Conservation (phyloP, 1,284 basidiomycete species). For the Termitomyces sp. region DNA sequence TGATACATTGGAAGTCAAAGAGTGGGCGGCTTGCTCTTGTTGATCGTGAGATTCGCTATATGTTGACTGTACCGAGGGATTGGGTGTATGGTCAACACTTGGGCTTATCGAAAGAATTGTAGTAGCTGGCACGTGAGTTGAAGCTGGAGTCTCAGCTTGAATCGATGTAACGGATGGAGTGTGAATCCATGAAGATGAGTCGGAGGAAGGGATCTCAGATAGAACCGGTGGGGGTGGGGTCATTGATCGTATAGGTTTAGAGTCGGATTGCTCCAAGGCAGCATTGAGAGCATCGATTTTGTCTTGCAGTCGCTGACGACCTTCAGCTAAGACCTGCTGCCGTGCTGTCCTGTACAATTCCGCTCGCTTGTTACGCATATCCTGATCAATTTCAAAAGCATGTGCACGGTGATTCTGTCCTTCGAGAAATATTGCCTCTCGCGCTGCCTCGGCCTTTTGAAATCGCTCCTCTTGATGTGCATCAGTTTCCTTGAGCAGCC, state of each 20-base stretch:
- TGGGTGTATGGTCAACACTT: too few relatives aligned
- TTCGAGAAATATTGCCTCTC: background rate
- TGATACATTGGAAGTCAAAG: background rate
- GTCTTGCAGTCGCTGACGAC: conserved; percentile 1
- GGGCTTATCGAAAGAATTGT: too few relatives aligned
- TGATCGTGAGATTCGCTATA: background rate
- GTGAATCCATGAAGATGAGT: background rate
- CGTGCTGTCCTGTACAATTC: background rate
- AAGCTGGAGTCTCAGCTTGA: too few relatives aligned
- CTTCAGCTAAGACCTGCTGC: background rate
- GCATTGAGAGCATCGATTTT: background rate
- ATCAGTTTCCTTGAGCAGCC: background rate
- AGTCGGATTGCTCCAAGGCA: conserved; percentile 1
- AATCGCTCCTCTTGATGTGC: background rate
- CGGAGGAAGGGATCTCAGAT: too few relatives aligned
- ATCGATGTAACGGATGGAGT: too few relatives aligned
- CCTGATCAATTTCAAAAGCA: background rate
- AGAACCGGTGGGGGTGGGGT: too few relatives aligned
- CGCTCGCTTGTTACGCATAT: background rate
- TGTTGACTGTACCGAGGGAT: too few relatives aligned
- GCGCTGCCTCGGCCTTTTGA: background rate
- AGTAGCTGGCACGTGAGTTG: too few relatives aligned
- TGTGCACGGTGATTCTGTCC: conserved; percentile 2
- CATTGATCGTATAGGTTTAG: background rate
- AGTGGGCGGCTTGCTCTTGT: background rate